A percentile compares a stretch with the other conserved stretches of the same genome.
Conservation (phyloP, 768 basidiomycete species). For the Strobilomyces dryophilus region DNA sequence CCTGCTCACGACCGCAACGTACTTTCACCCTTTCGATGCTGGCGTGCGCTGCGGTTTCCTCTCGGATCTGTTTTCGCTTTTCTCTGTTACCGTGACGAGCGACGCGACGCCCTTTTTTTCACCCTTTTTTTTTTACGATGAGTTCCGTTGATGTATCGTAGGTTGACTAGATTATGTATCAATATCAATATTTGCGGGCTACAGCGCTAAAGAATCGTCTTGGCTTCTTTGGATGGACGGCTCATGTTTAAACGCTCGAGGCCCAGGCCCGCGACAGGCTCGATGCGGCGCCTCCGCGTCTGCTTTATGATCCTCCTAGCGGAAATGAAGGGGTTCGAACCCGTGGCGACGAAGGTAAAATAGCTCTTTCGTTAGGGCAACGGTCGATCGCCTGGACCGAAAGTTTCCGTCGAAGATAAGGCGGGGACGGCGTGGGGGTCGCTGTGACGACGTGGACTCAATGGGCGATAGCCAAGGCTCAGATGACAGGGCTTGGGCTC, state of each 20-base stretch:
- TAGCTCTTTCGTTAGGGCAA: neutral
- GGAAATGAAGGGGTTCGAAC: neutral
- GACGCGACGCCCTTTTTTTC: neutral
- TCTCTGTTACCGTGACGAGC: constrained; percentile 4
- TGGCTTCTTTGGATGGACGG: neutral
- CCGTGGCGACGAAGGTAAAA: neutral
- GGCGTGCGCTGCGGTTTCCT: constrained; percentile 1
- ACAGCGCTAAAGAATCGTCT: neutral
- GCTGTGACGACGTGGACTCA: too few species aligned
- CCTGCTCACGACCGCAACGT: neutral
- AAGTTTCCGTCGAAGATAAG: too few species aligned
- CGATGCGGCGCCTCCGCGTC: neutral
- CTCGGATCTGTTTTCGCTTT: neutral
- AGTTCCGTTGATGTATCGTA: constrained; percentile 13
- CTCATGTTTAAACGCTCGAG: neutral
- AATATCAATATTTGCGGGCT: constrained; percentile 15
- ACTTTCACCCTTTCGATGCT: neutral
- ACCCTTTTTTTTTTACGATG: neutral
- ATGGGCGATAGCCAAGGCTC: too few species aligned
- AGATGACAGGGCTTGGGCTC: too few species aligned
- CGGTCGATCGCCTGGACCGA: neutral
- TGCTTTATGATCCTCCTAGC: neutral
- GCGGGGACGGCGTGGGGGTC: too few species aligned
- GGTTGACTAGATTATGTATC: constrained; percentile 25
- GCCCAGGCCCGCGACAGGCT: neutral